phyloP scores from a whole-genome alignment of 768 basidiomycete genomes.

The Podaxis sp. region DNA sequence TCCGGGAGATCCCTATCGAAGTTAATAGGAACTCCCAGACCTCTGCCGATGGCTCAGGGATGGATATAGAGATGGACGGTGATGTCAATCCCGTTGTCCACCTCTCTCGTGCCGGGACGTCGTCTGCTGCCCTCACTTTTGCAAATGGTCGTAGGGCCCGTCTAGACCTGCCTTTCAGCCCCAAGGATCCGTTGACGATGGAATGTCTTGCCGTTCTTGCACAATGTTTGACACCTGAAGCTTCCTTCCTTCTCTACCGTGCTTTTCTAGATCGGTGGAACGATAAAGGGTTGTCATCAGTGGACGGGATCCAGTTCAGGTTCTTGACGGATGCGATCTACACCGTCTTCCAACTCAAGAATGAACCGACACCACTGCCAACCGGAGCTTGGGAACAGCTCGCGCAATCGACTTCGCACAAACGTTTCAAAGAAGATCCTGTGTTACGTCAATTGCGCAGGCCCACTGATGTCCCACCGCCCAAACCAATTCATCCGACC shows the following conservation, averaged over 20 bases:
- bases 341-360: conserved; percentile 41
- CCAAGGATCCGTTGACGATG: conserved; percentile 54
- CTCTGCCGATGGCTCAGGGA: conserved; percentile 13
- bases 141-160: conserved; percentile 48
- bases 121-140: conserved; percentile 53
- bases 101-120: conserved; percentile 49
- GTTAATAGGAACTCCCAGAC: conserved; percentile 17
- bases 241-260: conserved; percentile 55
- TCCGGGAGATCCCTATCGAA: conserved; percentile 39
- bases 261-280: conserved; percentile 63
- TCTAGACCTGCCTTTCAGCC: conserved; percentile 53
- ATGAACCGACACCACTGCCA: conserved; percentile 21
- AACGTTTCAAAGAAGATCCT: conserved; percentile 59
- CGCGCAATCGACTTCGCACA: conserved; percentile 40
- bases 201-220: conserved; percentile 66
- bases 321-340: conserved; percentile 56
- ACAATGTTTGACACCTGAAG: conserved; percentile 53
- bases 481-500: conserved; percentile 21
- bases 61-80: conserved; percentile 25
- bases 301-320: conserved; percentile 53
- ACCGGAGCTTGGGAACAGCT: conserved; percentile 49
- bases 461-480: conserved; percentile 27
- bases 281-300: conserved; percentile 36
- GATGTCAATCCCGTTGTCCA: conserved; percentile 34
- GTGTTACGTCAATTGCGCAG: conserved; percentile 44